These are phyloP conservation scores for Globisporangium recalcitrans DNA, from an alignment of 352 stramenopile species.

Conservation along the genomic window DNA sequence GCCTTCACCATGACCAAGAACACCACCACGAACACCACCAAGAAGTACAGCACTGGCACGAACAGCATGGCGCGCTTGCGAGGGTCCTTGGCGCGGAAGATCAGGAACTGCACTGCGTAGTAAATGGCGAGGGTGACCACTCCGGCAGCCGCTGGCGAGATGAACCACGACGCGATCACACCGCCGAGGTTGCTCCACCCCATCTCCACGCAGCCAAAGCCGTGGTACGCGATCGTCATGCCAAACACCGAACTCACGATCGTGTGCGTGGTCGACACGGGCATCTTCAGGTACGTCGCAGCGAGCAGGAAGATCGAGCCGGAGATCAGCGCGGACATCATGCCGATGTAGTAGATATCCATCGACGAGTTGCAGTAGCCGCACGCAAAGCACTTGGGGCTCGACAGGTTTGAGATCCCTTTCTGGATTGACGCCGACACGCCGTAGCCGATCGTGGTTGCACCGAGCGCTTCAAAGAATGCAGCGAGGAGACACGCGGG, in stretches of 20 bases:
- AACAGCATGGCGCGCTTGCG: constrained; percentile 30
- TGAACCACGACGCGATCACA: constrained; percentile 68
- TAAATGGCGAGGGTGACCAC: constrained; percentile 55
- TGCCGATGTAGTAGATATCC: constrained; percentile 59
- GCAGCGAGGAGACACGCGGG: constrained; percentile 56
- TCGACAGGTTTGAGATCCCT: constrained; percentile 24
- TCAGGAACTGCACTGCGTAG: constrained; percentile 29
- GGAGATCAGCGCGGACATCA: constrained; percentile 51
- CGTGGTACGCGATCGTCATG: constrained; percentile 47
- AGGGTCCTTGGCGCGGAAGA: too few relatives aligned
- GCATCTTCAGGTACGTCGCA: constrained; percentile 50
- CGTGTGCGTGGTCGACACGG: constrained; percentile 73
- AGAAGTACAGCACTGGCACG: constrained; percentile 42
- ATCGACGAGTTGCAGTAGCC: constrained; percentile 43
- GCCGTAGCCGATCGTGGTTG: constrained; percentile 65
- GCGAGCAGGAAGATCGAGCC: constrained; percentile 46
- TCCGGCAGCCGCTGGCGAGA: constrained; percentile 51
- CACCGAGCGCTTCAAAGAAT: constrained; percentile 81
- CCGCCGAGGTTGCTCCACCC: constrained; percentile 32
- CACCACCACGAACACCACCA: constrained; percentile 43
- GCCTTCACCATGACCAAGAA: constrained; percentile 49
- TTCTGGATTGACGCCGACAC: constrained; percentile 75
- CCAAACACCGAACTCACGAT: constrained; percentile 66
- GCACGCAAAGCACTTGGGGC: constrained; percentile 24
- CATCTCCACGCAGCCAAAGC: constrained; percentile 32